Conservation (phyloP, 495 filamentous ascomycete species). For the Penicillium antarcticum region DNA sequence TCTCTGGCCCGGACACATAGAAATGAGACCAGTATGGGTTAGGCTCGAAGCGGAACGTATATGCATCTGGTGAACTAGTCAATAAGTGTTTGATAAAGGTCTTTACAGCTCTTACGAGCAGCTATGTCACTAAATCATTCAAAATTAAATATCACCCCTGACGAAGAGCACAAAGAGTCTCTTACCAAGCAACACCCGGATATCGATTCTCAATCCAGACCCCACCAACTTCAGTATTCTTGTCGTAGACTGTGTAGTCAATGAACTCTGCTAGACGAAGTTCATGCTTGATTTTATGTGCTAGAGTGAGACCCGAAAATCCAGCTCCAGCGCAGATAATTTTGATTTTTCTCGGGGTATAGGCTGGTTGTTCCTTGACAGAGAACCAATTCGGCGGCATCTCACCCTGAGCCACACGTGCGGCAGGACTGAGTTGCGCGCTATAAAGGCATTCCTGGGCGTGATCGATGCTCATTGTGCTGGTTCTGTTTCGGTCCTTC, state of each 20-base stretch:
- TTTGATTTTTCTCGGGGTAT: conserved; percentile 21
- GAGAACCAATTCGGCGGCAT: neutral
- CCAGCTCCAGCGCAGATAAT: conserved; percentile 41
- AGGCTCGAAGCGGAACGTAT: conserved; percentile 54
- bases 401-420: neutral
- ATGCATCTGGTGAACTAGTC: conserved; percentile 13
- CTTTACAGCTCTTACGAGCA: conserved; percentile 1
- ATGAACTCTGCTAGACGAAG: conserved; percentile 14
- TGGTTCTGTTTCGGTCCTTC: too few species aligned
- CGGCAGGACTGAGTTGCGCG: too few species aligned
- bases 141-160: neutral
- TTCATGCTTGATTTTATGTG: conserved; percentile 28
- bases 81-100: neutral
- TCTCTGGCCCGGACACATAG: conserved; percentile 56
- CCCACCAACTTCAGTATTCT: conserved; percentile 36
- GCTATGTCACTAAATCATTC: conserved; percentile 14
- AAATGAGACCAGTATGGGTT: conserved; percentile 59
- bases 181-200: conserved; percentile 28
- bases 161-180: neutral
- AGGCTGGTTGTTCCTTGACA: neutral
- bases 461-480: too few species aligned
- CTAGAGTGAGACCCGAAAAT: conserved; percentile 32
- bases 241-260: conserved; percentile 34
- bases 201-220: conserved; percentile 41
- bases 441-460: too few species aligned